Percentiles rank a stretch among this genome's conserved stretches.
phyloP scores from a whole-genome alignment of 2,329 filamentous ascomycete genomes.

The Penicillium concentricum region DNA sequence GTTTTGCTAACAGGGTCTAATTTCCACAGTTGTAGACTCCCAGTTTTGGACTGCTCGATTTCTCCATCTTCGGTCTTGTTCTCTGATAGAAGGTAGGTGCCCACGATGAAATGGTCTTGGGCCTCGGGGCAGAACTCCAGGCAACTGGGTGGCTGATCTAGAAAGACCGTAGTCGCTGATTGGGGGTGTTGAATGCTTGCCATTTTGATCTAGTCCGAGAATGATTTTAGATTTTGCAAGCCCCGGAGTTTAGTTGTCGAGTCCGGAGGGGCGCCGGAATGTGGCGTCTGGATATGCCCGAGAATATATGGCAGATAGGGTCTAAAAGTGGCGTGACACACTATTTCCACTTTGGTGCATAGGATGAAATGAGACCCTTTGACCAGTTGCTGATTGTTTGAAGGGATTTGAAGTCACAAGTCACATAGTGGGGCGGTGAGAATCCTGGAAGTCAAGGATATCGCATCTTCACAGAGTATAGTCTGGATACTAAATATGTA shows the following conservation, averaged over 20 bases:
- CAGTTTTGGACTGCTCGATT: slow-evolving; percentile 63
- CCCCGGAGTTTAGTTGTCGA: background rate
- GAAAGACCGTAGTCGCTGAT: slow-evolving; percentile 36
- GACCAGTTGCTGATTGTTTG: background rate
- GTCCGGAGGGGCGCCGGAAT: background rate
- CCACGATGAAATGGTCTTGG: slow-evolving; percentile 70
- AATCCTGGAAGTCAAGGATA: background rate
- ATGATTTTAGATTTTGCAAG: background rate
- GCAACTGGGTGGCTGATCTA: slow-evolving; percentile 47
- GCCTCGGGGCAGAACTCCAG: slow-evolving; percentile 46
- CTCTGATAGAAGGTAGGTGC: slow-evolving; percentile 71
- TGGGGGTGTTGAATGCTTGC: slow-evolving; percentile 24
- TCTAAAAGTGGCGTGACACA: background rate
- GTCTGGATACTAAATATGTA: background rate
- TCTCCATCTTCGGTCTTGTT: slow-evolving; percentile 26
- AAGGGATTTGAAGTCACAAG: slow-evolving; percentile 1
- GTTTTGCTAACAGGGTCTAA: slow-evolving; percentile 40
- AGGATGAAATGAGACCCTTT: background rate
- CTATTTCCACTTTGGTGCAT: background rate
- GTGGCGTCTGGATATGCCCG: background rate
- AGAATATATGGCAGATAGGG: background rate
- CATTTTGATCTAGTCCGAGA: slow-evolving; percentile 13
- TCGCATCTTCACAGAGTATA: background rate
- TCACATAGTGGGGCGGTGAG: slow-evolving; percentile 12
- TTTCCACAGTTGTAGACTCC: slow-evolving; percentile 68